Conservation (phyloP, 305 asterid species). For the Rubia tinctorum region DNA sequence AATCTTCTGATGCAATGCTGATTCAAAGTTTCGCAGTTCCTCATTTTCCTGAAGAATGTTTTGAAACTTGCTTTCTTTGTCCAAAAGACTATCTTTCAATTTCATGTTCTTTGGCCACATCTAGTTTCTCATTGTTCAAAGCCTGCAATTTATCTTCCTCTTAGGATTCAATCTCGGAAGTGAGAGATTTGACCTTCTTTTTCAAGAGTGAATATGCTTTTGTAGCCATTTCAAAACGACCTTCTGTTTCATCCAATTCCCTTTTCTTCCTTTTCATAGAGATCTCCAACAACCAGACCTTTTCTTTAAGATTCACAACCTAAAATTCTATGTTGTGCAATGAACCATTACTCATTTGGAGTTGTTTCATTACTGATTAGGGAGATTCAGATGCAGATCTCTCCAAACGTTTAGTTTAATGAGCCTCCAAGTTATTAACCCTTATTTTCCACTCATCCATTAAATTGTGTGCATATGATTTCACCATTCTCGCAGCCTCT, state of each 20-base stretch:
- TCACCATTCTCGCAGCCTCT: slow-evolving; percentile 93
- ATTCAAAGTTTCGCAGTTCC: slow-evolving; percentile 56
- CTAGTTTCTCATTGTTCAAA: slow-evolving; percentile 76
- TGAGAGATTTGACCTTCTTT: slow-evolving; percentile 59
- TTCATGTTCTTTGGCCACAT: slow-evolving; percentile 69
- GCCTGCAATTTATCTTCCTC: slow-evolving; percentile 71
- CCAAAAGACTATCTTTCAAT: slow-evolving; percentile 79
- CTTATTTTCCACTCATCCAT: slow-evolving; percentile 72
- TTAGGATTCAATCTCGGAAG: slow-evolving; percentile 59
- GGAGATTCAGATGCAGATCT: slow-evolving; percentile 85
- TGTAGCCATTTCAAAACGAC: slow-evolving; percentile 46
- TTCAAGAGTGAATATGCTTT: slow-evolving; percentile 64
- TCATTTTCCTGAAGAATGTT: slow-evolving; percentile 60
- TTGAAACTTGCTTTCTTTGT: slow-evolving; percentile 66
- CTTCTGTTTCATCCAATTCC: slow-evolving; percentile 72
- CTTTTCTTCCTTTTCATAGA: slow-evolving; percentile 58
- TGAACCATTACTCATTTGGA: slow-evolving; percentile 72
- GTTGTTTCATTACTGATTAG: slow-evolving; percentile 75
- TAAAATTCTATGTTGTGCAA: slow-evolving; percentile 72
- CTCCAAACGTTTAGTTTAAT: slow-evolving; percentile 73
- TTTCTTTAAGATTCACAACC: slow-evolving; percentile 75
- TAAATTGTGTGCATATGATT: slow-evolving; percentile 70
- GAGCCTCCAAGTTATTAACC: slow-evolving; percentile 59
- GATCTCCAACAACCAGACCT: slow-evolving; percentile 70
- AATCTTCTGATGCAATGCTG: slow-evolving; percentile 42